Evolutionary conservation across 306 rosid species (phyloP).

Genomic region (Lathyrus aphaca): DNA sequence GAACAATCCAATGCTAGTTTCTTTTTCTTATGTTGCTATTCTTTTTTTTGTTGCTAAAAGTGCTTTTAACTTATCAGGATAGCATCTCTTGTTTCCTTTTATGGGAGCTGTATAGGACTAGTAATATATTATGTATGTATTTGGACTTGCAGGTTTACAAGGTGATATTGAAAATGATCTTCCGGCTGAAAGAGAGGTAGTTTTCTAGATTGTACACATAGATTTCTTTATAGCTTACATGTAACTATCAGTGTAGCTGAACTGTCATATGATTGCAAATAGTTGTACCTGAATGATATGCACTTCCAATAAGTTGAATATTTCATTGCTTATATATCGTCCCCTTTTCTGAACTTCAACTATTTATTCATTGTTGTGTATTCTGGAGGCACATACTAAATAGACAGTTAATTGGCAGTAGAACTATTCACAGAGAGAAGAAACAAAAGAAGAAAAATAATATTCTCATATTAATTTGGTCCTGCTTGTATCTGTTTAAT

Average conservation of each 20-base stretch:
- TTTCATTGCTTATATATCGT: background rate
- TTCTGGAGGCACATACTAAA: background rate
- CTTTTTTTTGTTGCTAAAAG: background rate
- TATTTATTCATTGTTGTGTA: background rate
- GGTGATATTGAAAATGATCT: conserved; percentile 8
- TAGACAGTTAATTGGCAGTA: background rate
- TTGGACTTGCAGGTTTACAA: background rate
- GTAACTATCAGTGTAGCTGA: background rate
- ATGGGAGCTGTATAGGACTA: background rate
- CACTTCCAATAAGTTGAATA: background rate
- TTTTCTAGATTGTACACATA: background rate
- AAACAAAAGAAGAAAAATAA: background rate
- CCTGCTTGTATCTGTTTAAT: background rate
- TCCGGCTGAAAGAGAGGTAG: background rate
- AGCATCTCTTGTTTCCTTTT: background rate
- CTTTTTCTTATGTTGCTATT: background rate
- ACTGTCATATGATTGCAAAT: conserved; percentile 1
- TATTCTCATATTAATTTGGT: background rate
- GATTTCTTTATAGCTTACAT: background rate
- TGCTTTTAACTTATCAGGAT: background rate
- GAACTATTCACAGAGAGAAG: background rate
- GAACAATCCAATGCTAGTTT: background rate
- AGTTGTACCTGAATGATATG: background rate
- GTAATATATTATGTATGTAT: background rate
- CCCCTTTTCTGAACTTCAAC: background rate